Percentiles rank a stretch among this genome's conserved stretches.
phyloP scores from a whole-genome alignment of 2,329 filamentous ascomycete species.

The Fusarium chuoi region DNA sequence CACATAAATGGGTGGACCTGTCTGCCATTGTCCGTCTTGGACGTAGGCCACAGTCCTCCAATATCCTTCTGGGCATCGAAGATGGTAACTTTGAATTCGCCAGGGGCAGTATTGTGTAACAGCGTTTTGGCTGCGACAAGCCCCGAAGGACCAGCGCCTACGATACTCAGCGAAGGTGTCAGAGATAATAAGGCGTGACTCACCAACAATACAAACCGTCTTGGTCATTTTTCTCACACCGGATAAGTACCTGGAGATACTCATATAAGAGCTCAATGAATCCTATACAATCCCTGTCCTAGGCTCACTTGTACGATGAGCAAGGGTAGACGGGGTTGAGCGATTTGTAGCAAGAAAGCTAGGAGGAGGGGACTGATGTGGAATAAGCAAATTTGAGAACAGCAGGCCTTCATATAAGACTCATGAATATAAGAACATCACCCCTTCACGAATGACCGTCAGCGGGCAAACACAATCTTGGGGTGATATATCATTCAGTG shows the following conservation, averaged over 20 bases:
- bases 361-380: neutral
- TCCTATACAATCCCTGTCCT: slow-evolving; percentile 3
- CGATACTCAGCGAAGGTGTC: neutral
- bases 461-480: neutral
- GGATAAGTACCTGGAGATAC: slow-evolving; percentile 16
- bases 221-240: slow-evolving; percentile 49
- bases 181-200: slow-evolving; percentile 10
- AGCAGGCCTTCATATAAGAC: neutral
- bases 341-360: slow-evolving; percentile 32
- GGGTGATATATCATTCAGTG: slow-evolving; percentile 10
- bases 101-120: slow-evolving; percentile 65
- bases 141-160: slow-evolving; percentile 76
- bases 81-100: slow-evolving; percentile 73
- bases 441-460: neutral
- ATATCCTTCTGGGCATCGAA: slow-evolving; percentile 74
- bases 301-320: slow-evolving; percentile 9
- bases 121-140: slow-evolving; percentile 79
- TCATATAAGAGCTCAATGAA: slow-evolving; percentile 30
- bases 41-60: slow-evolving; percentile 81
- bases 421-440: neutral
- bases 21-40: slow-evolving; percentile 58
- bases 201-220: slow-evolving; percentile 55
- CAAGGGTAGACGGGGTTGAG: slow-evolving; percentile 23
- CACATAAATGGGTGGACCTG: slow-evolving; percentile 74
- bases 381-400: neutral